These are phyloP conservation scores for Herpetomonas samuelpessoai DNA, from an alignment of 208 protist species.

Conservation along the genomic window DNA sequence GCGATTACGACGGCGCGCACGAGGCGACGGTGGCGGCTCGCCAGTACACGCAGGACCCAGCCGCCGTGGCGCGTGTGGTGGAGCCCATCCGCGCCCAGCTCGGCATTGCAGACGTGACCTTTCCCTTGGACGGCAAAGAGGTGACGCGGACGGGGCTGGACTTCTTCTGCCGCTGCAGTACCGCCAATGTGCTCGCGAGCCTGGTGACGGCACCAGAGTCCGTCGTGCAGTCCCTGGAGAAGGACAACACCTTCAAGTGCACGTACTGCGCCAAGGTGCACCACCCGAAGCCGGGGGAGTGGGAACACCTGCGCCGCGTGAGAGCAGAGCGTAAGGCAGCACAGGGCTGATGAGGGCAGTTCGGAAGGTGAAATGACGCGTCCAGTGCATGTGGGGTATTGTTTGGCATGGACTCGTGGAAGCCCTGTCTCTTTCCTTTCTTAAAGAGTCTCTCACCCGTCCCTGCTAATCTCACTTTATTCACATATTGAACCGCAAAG, in stretches of 20 bases:
- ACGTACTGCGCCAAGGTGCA: slow-evolving; percentile 45
- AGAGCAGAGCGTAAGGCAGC: slow-evolving; percentile 3
- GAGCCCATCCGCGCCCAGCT: slow-evolving; percentile 42
- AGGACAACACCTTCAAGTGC: slow-evolving; percentile 22
- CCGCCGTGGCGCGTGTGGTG: slow-evolving; percentile 32
- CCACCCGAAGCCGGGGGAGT: slow-evolving; percentile 26
- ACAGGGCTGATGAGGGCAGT: background rate
- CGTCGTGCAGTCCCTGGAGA: slow-evolving; percentile 12
- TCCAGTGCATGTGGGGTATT: background rate
- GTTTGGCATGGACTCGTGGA: too few species aligned
- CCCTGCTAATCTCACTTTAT: too few species aligned
- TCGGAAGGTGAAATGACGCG: background rate
- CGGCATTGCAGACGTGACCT: slow-evolving; percentile 19
- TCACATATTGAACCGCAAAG: too few species aligned
- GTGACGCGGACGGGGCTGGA: slow-evolving; percentile 56
- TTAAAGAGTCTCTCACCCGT: too few species aligned
- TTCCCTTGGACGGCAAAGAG: slow-evolving; percentile 28
- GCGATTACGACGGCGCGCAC: slow-evolving; percentile 66
- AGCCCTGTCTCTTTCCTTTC: too few species aligned
- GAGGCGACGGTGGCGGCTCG: slow-evolving; percentile 40
- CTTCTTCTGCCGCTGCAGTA: slow-evolving; percentile 83
- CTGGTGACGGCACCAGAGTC: slow-evolving; percentile 18
- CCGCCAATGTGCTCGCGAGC: slow-evolving; percentile 30
- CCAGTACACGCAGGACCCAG: slow-evolving; percentile 52
- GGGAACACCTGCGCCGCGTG: slow-evolving; percentile 24